These are phyloP conservation scores for Suillus discolor DNA, from an alignment of 768 basidiomycete genomes.

Conservation along the genomic window DNA sequence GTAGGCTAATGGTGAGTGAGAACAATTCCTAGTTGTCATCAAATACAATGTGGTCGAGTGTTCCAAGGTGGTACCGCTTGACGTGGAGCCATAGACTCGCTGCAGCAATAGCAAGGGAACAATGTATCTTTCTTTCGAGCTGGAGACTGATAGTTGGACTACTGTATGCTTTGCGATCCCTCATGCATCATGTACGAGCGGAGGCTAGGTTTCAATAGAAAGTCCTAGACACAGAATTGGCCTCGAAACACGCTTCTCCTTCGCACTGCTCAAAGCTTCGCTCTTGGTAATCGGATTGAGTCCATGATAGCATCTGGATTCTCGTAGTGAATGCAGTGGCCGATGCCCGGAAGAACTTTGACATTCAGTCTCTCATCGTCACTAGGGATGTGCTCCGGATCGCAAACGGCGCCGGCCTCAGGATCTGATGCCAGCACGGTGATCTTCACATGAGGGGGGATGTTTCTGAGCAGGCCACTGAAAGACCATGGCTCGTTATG, in stretches of 20 bases:
- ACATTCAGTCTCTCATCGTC: background rate
- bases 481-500: conserved; percentile 25
- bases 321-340: conserved; percentile 31
- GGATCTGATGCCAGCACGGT: conserved; percentile 25
- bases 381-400: conserved; percentile 14
- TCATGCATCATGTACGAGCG: background rate
- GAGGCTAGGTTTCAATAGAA: background rate
- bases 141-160: background rate
- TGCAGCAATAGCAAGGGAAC: background rate
- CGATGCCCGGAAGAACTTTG: conserved; percentile 15
- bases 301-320: conserved; percentile 23
- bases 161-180: background rate
- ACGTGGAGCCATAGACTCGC: background rate
- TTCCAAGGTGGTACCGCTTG: no score
- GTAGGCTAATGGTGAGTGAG: no score
- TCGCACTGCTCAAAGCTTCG: background rate
- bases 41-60: no score
- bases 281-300: background rate
- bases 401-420: background rate
- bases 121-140: background rate
- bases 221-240: background rate
- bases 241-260: background rate
- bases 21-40: no score
- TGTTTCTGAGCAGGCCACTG: conserved; percentile 5
- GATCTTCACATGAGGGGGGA: conserved; percentile 16